Base-by-base conservation (phyloP, 257 asterid genomes). In the Ligustrum vulgare region DNA sequence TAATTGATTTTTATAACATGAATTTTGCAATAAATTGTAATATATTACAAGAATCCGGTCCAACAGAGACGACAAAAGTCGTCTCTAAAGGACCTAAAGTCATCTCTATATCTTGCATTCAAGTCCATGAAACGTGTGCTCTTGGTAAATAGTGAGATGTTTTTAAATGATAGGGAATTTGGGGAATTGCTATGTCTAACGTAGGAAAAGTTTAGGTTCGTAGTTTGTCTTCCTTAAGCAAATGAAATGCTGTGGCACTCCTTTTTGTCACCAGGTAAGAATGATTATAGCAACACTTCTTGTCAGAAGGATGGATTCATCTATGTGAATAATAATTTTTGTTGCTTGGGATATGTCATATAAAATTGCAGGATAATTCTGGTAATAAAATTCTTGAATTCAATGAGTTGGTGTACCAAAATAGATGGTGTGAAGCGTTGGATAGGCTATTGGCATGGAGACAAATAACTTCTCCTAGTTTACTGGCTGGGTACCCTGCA, bases 241-340 rank as follows among this genome's bases (percentile, higher is more conserved):
- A n/a, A n/a, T n/a, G n/a, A n/a, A n/a, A n/a, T n/a, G n/a, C 86
- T 95, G 99, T 32, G 99, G 99, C 25, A 95, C 99, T 70, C 99
- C 99, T 41, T 95, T 95, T 73, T 95, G 99, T 79, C 99, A 95
- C 75, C 99, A 95, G 97, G 99, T 94, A 80, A 73, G 43, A 67
- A 22, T 71, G 36, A 13, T 11, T 37, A 45, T 45, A 49, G n/a
- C 22, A 56, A 18, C 28, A 12, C 25, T 32, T 65, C 45, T 74
- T 20, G 22, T 5, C 20, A 45, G 39, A 36, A 56, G 36, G 12
- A 68, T 64, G 28, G 10, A 71, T 33, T n/a, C 41, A 32, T 20
- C 39, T 12, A 45, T 37, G 34, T 62, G 37, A 58, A n/a, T 12
- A 8, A 51, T 37, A 39, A 60, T 3, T 33, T 65, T 13, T 39